Base-by-base conservation (phyloP, 164 flowering plant genomes). In the Piper longum region DNA sequence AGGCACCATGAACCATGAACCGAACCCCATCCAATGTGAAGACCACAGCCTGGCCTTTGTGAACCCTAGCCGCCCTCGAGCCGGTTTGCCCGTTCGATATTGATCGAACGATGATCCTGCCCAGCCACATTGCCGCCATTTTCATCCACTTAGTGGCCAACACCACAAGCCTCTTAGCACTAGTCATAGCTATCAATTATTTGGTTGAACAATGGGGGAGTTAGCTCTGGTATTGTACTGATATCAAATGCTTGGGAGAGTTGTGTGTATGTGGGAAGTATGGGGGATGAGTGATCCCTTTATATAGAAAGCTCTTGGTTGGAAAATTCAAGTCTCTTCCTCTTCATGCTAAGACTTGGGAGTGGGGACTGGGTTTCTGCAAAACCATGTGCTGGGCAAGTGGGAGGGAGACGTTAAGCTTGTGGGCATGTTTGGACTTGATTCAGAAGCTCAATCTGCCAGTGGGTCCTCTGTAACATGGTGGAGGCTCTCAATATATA, bases 1-100 rank as follows among this genome's bases (percentile, higher is more conserved):
- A 2, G 82, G n/a, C n/a, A n/a, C n/a, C n/a, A n/a, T n/a, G 79
- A 52, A 76, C 41, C 54, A 63, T 41, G 44, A 64, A 70, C 6
- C 72, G 67, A 12, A 6, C 56, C 40, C 61, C 62, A 36, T 70
- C 72, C 9, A 44, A 39, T 4, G 62, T 65, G 61, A 65, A 65
- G 19, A 57, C 64, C 16, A 70, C 68, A 55, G 65, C 72, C 54
- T 71, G 63, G 2, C 73, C 73, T 48, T 72, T 69, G 14, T 57
- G 64, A 5, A 58, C 58, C 14, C 16, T 17, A 1, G 12, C 40
- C 41, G 9, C 19, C 39, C 16, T 19, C 5, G n/a, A 26, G 5
- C n/a, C 4, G 3, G 16, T 57, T 39, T 2, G 19, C 6, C 18
- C 3, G 59, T 18, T 19, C 16, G 17, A 13, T 6, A 45, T 39